Evolutionary conservation across 2,329 filamentous ascomycete genomes (phyloP).

Genomic region (Hypoxylon sp.): DNA sequence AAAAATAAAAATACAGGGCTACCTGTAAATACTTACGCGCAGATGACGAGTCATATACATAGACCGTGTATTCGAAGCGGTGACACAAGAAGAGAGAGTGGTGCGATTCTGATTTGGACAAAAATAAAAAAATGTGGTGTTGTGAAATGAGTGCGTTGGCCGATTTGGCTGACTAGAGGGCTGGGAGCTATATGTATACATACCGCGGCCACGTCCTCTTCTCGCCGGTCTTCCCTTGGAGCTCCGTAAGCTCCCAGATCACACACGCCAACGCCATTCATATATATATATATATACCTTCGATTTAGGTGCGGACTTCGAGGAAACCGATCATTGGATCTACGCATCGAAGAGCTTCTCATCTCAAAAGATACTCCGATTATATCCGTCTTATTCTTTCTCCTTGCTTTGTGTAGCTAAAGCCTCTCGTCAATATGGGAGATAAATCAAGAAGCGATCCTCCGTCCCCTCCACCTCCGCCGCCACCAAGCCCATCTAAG

Average conservation of each 20-base stretch:
- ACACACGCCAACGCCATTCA: neutral
- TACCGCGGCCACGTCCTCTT: conserved; percentile 11
- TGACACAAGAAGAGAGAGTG: conserved; percentile 23
- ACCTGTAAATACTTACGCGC: conserved; percentile 4
- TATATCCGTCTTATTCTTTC: conserved; percentile 5
- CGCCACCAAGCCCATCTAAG: conserved; percentile 38
- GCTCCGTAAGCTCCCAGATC: conserved; percentile 9
- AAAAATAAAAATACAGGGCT: neutral
- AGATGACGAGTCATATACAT: conserved; percentile 30
- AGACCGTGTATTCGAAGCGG: conserved; percentile 19
- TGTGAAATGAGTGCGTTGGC: conserved; percentile 4
- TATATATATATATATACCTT: conserved; percentile 21
- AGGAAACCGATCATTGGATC: conserved; percentile 12
- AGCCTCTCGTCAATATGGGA: conserved; percentile 20
- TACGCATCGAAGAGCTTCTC: neutral
- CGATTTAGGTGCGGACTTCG: conserved; percentile 4
- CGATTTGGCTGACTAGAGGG: conserved; percentile 14
- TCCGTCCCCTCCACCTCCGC: conserved; percentile 39
- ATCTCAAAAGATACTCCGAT: neutral
- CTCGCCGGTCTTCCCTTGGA: conserved; percentile 13
- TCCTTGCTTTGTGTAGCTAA: conserved; percentile 1
- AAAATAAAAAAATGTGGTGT: conserved; percentile 20
- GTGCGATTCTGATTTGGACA: conserved; percentile 17
- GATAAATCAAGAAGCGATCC: conserved; percentile 57
- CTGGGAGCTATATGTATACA: conserved; percentile 19